Conservation (phyloP, 2,329 filamentous ascomycete genomes). For the Exophiala sideris region DNA sequence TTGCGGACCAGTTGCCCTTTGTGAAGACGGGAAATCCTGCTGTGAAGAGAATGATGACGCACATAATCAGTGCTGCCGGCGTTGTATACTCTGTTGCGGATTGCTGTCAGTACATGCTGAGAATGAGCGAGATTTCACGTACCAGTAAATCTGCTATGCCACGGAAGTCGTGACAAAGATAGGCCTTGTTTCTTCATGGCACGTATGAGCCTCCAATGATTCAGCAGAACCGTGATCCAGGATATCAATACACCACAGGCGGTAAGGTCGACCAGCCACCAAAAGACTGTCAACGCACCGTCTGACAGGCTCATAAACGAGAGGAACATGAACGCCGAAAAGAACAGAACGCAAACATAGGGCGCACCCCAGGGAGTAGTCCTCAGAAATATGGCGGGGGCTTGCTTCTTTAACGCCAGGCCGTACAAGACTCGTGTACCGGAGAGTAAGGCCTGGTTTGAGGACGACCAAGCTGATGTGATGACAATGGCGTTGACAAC, state of each 20-base stretch:
- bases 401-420: conserved; percentile 38
- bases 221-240: conserved; percentile 60
- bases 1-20: conserved; percentile 56
- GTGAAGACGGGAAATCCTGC: conserved; percentile 65
- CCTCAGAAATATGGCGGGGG: conserved; percentile 34
- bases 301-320: conserved; percentile 31
- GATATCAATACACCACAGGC: conserved; percentile 61
- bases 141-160: conserved; percentile 63
- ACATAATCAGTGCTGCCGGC: conserved; percentile 57
- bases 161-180: conserved; percentile 51
- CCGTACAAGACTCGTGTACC: conserved; percentile 39
- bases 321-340: conserved; percentile 28
- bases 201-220: conserved; percentile 56
- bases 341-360: conserved; percentile 25
- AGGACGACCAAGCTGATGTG: conserved; percentile 42
- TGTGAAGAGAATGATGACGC: conserved; percentile 64
- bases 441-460: conserved; percentile 40
- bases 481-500: conserved; percentile 43
- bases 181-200: conserved; percentile 58
- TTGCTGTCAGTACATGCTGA: not conserved
- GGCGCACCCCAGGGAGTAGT: conserved; percentile 27
- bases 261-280: conserved; percentile 62
- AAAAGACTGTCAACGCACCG: conserved; percentile 61
- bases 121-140: conserved; percentile 32
- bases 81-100: conserved; percentile 55